A percentile compares a stretch with the other conserved stretches of the same genome.
Evolutionary conservation across 1,139 yeast genomes (phyloP).

Genomic region (Pichia sp.): DNA sequence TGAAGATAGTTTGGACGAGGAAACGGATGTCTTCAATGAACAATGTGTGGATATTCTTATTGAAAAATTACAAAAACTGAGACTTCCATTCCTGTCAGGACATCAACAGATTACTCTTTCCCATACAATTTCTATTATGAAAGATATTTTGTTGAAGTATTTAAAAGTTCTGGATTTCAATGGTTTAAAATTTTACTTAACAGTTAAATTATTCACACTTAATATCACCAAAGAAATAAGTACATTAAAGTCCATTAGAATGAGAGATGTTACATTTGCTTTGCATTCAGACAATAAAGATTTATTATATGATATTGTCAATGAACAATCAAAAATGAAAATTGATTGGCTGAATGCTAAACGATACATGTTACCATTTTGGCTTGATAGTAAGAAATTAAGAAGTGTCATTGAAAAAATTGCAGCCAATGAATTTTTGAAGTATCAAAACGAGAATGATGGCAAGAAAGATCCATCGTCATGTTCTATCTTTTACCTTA

Average conservation of each 20-base stretch:
- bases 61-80: constrained; percentile 54
- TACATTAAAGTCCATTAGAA: constrained; percentile 38
- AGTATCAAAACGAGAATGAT: constrained; percentile 23
- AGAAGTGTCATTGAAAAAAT: constrained; percentile 52
- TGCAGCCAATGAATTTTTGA: constrained; percentile 59
- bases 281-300: constrained; percentile 76
- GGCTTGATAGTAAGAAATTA: constrained; percentile 58
- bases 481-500: constrained; percentile 70
- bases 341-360: constrained; percentile 56
- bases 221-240: constrained; percentile 40
- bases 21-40: constrained; percentile 38
- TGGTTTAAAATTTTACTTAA: constrained; percentile 67
- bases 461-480: constrained; percentile 63
- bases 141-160: constrained; percentile 42
- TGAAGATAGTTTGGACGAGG: constrained; percentile 7
- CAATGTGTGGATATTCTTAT: constrained; percentile 45
- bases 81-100: constrained; percentile 77
- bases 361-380: constrained; percentile 62
- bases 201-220: constrained; percentile 61
- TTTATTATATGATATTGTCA: constrained; percentile 50
- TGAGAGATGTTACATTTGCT: constrained; percentile 87
- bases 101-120: constrained; percentile 86
- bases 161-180: constrained; percentile 54
- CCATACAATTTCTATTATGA: constrained; percentile 59
- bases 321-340: constrained; percentile 36